phyloP scores from a whole-genome alignment of 257 asterid genomes.

The Solanum bulbocastanum region DNA sequence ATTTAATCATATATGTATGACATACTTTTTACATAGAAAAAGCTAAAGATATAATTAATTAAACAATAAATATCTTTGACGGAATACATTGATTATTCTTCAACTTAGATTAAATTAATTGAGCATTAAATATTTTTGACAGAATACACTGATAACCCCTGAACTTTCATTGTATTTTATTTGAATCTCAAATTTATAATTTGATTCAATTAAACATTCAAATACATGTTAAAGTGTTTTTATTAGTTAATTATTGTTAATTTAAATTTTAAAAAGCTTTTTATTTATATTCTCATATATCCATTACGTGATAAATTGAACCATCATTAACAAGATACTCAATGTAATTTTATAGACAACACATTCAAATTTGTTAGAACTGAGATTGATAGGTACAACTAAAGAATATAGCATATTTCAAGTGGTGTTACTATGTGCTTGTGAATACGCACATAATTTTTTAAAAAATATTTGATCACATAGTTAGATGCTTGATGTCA shows the following conservation, averaged over 20 bases:
- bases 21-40: background rate
- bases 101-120: background rate
- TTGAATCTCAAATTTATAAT: background rate
- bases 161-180: background rate
- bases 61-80: background rate
- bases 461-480: accelerated
- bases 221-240: background rate
- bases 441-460: background rate
- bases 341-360: too few relatives aligned
- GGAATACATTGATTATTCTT: background rate
- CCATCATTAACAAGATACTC: too few relatives aligned
- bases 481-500: background rate
- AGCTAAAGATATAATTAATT: background rate
- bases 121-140: background rate
- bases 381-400: background rate
- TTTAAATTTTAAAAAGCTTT: background rate
- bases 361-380: too few relatives aligned
- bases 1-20: background rate
- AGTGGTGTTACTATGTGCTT: background rate
- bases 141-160: too few relatives aligned
- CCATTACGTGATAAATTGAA: too few relatives aligned
- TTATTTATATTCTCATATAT: too few relatives aligned
- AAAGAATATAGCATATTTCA: background rate
- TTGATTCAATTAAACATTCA: background rate
- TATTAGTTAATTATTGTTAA: background rate